phyloP scores from a whole-genome alignment of 768 basidiomycete species.

The Rhodotorula paludigena region DNA sequence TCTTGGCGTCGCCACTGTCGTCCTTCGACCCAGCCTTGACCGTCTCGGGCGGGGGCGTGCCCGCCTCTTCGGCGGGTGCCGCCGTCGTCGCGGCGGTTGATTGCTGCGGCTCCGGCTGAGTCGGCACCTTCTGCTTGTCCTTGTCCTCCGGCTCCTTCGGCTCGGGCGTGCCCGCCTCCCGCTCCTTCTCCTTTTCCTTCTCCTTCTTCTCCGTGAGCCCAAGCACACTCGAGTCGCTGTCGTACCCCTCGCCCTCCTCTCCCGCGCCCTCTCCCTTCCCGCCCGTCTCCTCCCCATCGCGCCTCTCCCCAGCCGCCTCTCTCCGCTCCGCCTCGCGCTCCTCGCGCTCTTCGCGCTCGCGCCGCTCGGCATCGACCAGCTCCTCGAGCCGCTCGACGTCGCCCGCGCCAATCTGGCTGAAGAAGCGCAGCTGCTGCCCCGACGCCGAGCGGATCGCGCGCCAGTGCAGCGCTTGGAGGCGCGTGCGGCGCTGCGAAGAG shows the following conservation, averaged over 20 bases:
- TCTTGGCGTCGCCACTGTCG: background rate
- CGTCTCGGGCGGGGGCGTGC: background rate
- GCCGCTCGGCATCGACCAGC: conserved; percentile 44
- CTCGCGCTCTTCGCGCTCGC: conserved; percentile 2
- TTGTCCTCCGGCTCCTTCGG: background rate
- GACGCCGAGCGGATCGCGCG: conserved; percentile 71
- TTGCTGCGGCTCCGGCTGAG: no score
- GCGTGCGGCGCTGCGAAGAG: conserved; percentile 58
- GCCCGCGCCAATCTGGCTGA: conserved; percentile 70
- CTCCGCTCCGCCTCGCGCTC: conserved; percentile 1
- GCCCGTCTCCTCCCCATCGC: background rate
- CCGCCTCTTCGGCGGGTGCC: background rate
- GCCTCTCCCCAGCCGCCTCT: no score
- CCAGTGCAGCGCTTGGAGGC: conserved; percentile 65
- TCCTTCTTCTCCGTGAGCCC: background rate
- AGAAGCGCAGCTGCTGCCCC: conserved; percentile 66
- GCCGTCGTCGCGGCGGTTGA: no score
- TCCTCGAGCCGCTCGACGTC: conserved; percentile 57
- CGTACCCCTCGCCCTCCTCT: background rate
- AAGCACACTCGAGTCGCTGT: background rate
- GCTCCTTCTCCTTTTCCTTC: background rate
- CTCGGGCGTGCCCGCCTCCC: conserved; percentile 1
- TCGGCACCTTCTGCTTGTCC: no score
- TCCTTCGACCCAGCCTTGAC: background rate
- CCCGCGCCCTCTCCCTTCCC: background rate